Base-by-base conservation (phyloP, 306 rosid genomes). In the Cucurbita moschata region DNA sequence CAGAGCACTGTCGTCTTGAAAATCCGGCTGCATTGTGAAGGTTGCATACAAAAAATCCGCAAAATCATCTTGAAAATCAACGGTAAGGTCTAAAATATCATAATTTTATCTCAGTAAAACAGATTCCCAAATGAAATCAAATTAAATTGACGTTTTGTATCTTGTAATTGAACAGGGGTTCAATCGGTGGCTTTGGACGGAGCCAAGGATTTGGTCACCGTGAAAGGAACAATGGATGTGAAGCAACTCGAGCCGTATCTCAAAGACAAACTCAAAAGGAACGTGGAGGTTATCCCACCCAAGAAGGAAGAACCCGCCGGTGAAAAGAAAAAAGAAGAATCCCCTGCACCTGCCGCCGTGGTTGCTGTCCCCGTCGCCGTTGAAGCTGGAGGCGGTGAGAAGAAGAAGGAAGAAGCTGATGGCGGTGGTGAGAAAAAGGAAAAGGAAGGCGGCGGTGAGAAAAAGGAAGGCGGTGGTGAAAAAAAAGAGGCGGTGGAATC, bases 21-120 rank as follows among this genome's bases (percentile, higher is more conserved):
- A 86, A 88, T 88, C 50, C 84, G 79, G 63, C 76, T 94, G 72
- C 99, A 94, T 77, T 94, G 99, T 21, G 99, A 91, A 0, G 97
- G 92, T 5, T 94, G 99, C 80, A 82, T 86, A 9, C 76, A 78
- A 4, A 94, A 94, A 82, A 88, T 94, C 75, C 80, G 76, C 21
- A 88, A 67, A 79, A 79, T 81, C 72, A 81, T 91, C 65, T 55
- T 13, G 66, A 89, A 81, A 52, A 69, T 47, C 52, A 83, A 83
- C 67, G 99, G 99, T 89, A 64, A 82, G 82, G 14, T 7, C 8
- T 26, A 3, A 10, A 77, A 57, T 6, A 5, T 39, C 35, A 59
- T 23, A 57, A 53, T 15, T 10, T 65, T 10, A 43, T 2, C 26
- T 5, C 52, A 10, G 0, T 18, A 39, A 62, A 26, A 14, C 10